Percentiles rank a stretch among this genome's conserved stretches.
Conservation (phyloP, 2,329 filamentous ascomycete species). For the Hymenoscyphus albidus region DNA sequence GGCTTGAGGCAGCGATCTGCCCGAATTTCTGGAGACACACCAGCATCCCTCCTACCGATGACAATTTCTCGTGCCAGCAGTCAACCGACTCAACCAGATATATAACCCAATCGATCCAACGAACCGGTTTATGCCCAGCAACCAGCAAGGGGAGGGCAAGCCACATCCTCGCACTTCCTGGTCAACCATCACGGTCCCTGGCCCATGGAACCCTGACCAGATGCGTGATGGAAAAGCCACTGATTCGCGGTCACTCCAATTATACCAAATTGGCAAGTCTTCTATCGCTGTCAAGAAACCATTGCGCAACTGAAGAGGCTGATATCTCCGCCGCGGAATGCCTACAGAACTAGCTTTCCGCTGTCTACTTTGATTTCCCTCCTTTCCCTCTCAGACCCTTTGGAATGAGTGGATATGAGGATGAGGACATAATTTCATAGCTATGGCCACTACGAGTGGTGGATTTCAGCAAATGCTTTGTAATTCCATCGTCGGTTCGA, state of each 20-base stretch:
- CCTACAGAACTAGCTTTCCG: no score
- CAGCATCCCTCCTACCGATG: constrained; percentile 14
- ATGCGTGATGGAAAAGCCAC: neutral
- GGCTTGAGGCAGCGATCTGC: constrained; percentile 3
- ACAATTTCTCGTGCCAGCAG: neutral
- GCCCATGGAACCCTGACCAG: neutral
- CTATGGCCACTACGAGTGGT: no score
- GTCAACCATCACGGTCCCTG: neutral
- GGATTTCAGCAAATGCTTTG: neutral
- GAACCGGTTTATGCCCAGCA: neutral
- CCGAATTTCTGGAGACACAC: constrained; percentile 12
- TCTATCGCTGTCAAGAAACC: neutral
- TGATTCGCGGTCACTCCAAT: neutral
- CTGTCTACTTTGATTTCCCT: no score
- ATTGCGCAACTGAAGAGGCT: neutral
- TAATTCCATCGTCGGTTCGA: no score
- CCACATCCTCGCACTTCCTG: constrained; percentile 4
- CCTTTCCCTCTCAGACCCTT: no score
- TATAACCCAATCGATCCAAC: neutral
- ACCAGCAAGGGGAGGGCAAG: constrained; percentile 4
- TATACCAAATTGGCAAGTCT: neutral
- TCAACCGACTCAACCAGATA: neutral
- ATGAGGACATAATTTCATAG: no score
- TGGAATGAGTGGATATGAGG: no score
- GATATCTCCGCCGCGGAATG: no score